Base-by-base conservation (phyloP, 768 basidiomycete genomes). In the Leucocoprinus sp. region DNA sequence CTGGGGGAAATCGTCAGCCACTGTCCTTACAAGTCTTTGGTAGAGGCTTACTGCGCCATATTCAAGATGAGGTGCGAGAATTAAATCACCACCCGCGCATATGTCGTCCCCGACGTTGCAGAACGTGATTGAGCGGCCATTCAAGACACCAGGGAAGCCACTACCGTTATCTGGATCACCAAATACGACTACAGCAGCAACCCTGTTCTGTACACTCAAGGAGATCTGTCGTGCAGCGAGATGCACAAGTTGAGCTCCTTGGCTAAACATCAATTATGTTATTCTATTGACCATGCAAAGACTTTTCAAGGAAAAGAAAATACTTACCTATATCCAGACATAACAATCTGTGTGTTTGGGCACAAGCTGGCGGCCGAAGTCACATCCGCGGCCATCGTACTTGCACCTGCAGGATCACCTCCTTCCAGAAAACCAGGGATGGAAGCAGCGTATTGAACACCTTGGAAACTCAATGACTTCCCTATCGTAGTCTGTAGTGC, bases 341-440 rank as follows among this genome's bases (percentile, higher is more conserved):
- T 59, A 37, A 66, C 60, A 11, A 66, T 63, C 37, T 56, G 57
- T 6, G 63, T 64, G 41, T 57, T 46, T 2, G 63, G 61, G 45
- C 64, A 66, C 2, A 61, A 50, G 19, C 37, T 60, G 1, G 61
- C 61, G 17, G 45, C 52, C 1, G 56, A 47, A n/a, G 49, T 56
- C 9, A 64, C 60, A 29, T 61, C 56, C 23, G 50, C 51, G 2
- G 63, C 65, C 66, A 68, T 67, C 15, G 61, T 66, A 15, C 52
- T 49, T 0, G 64, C 61, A 14, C 65, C 67, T 3, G 52, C 50
- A 0, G 53, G 58, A 44, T 67, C 63, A 19, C 68, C 68, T 1
- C 68, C 67, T 23, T 57, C 61, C 21, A 67, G 47, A 54, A 66
- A 70, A 2, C 68, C 66, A 14, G 54, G 55, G 18, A 67, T 51